phyloP scores from a whole-genome alignment of 2,329 filamentous ascomycete genomes.

The Cladosporium sp. region DNA sequence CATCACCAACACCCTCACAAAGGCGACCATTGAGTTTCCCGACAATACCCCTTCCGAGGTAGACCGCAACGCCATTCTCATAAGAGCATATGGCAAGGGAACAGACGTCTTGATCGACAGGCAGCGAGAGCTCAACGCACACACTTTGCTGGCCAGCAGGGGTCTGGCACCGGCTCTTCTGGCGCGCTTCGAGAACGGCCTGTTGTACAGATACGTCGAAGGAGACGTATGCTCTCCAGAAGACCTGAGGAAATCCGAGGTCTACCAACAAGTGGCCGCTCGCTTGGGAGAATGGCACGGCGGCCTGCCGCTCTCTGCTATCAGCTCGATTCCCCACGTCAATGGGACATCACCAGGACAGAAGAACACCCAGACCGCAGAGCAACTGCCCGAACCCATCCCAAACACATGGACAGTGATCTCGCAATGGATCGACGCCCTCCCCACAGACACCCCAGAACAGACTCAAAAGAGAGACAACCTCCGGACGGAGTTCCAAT shows the following conservation, averaged over 20 bases:
- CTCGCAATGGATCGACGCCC: slow-evolving; percentile 89
- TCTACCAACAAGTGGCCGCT: slow-evolving; percentile 80
- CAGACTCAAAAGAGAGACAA: slow-evolving; percentile 63
- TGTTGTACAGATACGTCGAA: slow-evolving; percentile 87
- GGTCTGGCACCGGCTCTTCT: slow-evolving; percentile 82
- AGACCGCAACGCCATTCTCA: slow-evolving; percentile 78
- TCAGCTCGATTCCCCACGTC: slow-evolving; percentile 36
- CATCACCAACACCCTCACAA: slow-evolving; percentile 91
- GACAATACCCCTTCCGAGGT: slow-evolving; percentile 71
- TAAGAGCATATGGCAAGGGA: slow-evolving; percentile 90
- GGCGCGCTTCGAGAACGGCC: slow-evolving; percentile 90
- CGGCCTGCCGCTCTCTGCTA: slow-evolving; percentile 53
- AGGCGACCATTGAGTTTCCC: slow-evolving; percentile 65
- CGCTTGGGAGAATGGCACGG: slow-evolving; percentile 93
- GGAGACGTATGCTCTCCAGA: slow-evolving; percentile 75
- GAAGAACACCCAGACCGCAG: slow-evolving; percentile 34
- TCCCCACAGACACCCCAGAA: slow-evolving; percentile 68
- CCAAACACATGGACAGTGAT: slow-evolving; percentile 93
- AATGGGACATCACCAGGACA: slow-evolving; percentile 19
- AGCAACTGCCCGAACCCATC: slow-evolving; percentile 56
- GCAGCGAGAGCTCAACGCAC: slow-evolving; percentile 62
- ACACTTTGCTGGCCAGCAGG: slow-evolving; percentile 80
- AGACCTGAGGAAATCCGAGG: slow-evolving; percentile 69
- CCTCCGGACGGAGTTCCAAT: slow-evolving; percentile 71
- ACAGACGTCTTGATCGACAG: slow-evolving; percentile 96